Conservation (phyloP, 352 stramenopile genomes). For the Sclerospora graminicola region DNA sequence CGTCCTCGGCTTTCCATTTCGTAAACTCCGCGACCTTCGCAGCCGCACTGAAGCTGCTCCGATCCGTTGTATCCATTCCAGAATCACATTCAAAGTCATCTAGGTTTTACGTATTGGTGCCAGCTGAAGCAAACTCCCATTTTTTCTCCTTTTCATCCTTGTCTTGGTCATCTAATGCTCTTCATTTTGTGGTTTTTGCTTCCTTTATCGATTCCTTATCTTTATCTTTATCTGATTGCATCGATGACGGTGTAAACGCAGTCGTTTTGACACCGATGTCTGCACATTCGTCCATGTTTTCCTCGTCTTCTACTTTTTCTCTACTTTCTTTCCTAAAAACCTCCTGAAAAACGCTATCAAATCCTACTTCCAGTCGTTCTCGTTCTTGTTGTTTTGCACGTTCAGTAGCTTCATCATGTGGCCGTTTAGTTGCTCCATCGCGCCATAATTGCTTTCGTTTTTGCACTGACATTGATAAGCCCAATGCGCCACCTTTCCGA, state of each 20-base stretch:
- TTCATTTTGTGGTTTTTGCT: conserved; percentile 2
- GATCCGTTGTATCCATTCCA: not conserved
- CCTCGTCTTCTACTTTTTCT: conserved; percentile 12
- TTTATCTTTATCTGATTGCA: not conserved
- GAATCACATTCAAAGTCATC: conserved; percentile 28
- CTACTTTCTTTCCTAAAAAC: conserved; percentile 23
- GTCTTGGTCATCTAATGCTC: conserved; percentile 3
- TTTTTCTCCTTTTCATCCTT: conserved; percentile 3
- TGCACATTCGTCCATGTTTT: conserved; percentile 9
- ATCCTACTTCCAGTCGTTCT: conserved; percentile 29
- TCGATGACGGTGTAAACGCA: not conserved
- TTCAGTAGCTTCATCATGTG: conserved; percentile 6
- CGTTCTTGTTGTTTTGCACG: conserved; percentile 18
- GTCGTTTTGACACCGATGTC: not conserved
- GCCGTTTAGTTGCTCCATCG: conserved; percentile 11
- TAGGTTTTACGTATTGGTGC: conserved; percentile 18
- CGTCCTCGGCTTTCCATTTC: conserved; percentile 49
- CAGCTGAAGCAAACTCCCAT: conserved; percentile 29
- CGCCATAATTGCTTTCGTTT: conserved; percentile 24
- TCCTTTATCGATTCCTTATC: not conserved
- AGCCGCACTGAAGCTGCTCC: not conserved
- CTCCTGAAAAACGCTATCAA: conserved; percentile 44
- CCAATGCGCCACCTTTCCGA: conserved; percentile 2
- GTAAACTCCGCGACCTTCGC: conserved; percentile 28
- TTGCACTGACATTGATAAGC: conserved; percentile 11